Percentiles rank a stretch among this genome's conserved stretches.
These are phyloP conservation scores for Evernia prunastri DNA, from an alignment of 495 filamentous ascomycete genomes.

Conservation along the genomic window DNA sequence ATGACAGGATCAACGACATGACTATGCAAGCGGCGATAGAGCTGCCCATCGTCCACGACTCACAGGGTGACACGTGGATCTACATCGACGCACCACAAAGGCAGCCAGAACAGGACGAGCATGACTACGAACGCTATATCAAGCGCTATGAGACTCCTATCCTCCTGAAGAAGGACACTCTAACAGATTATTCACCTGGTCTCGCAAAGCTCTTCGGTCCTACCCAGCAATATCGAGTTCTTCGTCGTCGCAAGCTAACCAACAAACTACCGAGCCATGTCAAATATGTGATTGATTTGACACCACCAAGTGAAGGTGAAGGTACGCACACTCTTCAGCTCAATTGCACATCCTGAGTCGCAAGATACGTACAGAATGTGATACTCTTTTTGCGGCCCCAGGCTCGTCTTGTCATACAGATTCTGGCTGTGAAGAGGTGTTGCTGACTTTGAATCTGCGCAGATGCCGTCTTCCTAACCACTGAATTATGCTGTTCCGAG, in stretches of 20 bases:
- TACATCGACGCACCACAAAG: conserved; percentile 44
- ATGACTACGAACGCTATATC: conserved; percentile 16
- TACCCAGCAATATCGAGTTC: conserved; percentile 32
- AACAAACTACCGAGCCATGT: conserved; percentile 34
- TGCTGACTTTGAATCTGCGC: neutral
- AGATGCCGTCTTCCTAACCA: conserved; percentile 45
- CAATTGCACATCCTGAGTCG: neutral
- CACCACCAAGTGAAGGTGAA: conserved; percentile 51
- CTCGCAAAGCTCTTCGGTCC: conserved; percentile 45
- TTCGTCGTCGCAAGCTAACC: conserved; percentile 33
- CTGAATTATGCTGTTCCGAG: conserved; percentile 51
- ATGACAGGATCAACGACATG: conserved; percentile 27
- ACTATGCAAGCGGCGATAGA: conserved; percentile 17
- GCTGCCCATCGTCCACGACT: conserved; percentile 32
- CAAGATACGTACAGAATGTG: neutral
- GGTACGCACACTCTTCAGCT: conserved; percentile 29
- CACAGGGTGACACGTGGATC: conserved; percentile 47
- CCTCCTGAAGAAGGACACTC: conserved; percentile 41
- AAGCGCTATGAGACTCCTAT: conserved; percentile 32
- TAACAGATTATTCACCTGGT: conserved; percentile 42
- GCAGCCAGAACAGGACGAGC: conserved; percentile 26
- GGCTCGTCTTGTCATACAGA: neutral
- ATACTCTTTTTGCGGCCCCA: neutral
- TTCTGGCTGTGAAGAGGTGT: neutral
- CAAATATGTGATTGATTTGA: conserved; percentile 56